Conservation (phyloP, 192 early-diverging fungal species). For the Entomortierella lignicola region DNA sequence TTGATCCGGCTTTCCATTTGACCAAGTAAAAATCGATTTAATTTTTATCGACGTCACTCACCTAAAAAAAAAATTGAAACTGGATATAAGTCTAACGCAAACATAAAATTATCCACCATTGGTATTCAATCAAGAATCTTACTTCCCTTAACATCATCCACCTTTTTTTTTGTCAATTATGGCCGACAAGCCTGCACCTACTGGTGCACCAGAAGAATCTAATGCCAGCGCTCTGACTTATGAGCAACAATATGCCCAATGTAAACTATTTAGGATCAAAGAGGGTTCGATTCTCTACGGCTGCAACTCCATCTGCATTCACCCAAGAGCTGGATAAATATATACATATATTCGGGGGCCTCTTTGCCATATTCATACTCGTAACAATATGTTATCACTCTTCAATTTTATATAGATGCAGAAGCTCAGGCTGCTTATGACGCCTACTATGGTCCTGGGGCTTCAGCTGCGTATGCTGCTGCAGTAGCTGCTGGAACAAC, state of each 20-base stretch:
- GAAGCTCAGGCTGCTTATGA: slow-evolving; percentile 53
- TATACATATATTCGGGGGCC: background rate
- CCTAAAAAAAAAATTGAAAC: background rate
- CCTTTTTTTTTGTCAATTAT: background rate
- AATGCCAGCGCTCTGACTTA: slow-evolving; percentile 41
- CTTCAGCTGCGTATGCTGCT: slow-evolving; percentile 44
- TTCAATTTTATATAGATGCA: slow-evolving; percentile 20
- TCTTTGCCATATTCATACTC: background rate
- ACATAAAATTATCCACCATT: background rate
- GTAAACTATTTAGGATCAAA: slow-evolving; percentile 4
- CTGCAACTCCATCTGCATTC: background rate
- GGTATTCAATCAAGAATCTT: background rate
- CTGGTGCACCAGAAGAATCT: slow-evolving; percentile 19
- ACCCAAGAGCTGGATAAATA: too few relatives aligned
- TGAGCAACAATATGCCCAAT: slow-evolving; percentile 50
- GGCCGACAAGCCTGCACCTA: slow-evolving; percentile 33
- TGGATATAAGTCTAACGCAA: background rate
- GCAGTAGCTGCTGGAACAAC: slow-evolving; percentile 18
- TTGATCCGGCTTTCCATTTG: too few relatives aligned
- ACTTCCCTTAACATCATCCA: background rate
- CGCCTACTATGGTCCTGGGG: slow-evolving; percentile 51
- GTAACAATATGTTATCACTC: background rate
- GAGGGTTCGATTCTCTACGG: background rate
- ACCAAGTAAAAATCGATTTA: too few relatives aligned
- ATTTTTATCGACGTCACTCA: slow-evolving; percentile 17